Evolutionary conservation across 805 yeast species (phyloP), one percentile per base, ranked within the genome.

Genomic region (Lachancea dasiensis): DNA sequence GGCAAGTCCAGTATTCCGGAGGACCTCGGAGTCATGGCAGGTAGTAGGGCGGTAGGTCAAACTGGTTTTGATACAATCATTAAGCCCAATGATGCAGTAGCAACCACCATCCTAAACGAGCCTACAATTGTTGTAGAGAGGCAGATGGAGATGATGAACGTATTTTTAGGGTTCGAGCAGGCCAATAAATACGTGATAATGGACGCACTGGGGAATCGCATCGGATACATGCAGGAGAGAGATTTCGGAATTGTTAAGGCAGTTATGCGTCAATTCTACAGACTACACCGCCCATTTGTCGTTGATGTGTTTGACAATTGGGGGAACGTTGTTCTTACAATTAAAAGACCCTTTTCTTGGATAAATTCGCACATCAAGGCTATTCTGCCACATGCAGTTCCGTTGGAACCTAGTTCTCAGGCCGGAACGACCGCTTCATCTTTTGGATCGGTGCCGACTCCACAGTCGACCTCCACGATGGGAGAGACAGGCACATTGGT

Each of bases 61-160:
- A 22, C 10, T 8, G 24, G 10, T 22, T 22, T 22, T 17, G 30
- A 36, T 25, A 18, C 40, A n/a, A 38, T 46, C 26, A 70, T 81
- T 17, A 70, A 73, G 3, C 65, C 65, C 4, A 58, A 69, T 8
- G 86, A 82, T 53, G 79, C 82, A 0, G 69, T 82, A 16, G 72
- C 76, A 20, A 66, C 69, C 29, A 45, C 48, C 11, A 64, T 89
- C 5, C 62, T 90, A 27, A 71, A 72, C 28, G 86, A 86, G 50
- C 97, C 97, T 1, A 82, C 90, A 4, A 60, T 90, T 15, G 86
- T 90, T 1, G 76, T 92, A 31, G 96, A 90, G 54, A 71, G 98
- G 40, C 83, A 85, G 54, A 68, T 92, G 17, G 97, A 92, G 63
- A 72, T 81, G 66, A 80, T 86, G 86, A 89, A 86, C 54, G 68